phyloP scores from a whole-genome alignment of 768 basidiomycete genomes.

The Mycena filopes region DNA sequence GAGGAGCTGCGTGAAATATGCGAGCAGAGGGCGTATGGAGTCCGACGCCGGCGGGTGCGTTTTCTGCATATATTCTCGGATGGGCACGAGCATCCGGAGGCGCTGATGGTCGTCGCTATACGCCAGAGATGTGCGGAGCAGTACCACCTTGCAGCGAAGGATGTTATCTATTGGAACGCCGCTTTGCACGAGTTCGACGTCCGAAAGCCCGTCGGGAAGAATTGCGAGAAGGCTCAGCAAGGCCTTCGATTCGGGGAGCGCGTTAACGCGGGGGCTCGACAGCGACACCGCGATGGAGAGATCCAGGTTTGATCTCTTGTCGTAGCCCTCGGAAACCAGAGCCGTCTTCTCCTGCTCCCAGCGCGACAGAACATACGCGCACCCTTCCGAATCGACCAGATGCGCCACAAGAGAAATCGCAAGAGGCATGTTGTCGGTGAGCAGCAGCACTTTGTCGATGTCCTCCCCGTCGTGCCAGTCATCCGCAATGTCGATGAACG shows the following conservation, averaged over 20 bases:
- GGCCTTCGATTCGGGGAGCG: background rate
- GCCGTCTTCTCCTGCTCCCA: background rate
- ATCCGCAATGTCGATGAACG: slow-evolving; percentile 19
- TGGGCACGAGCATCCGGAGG: background rate
- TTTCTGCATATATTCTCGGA: background rate
- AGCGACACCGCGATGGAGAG: background rate
- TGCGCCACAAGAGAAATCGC: slow-evolving; percentile 14
- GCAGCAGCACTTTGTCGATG: background rate
- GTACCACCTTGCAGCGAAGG: background rate
- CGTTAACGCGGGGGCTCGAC: background rate
- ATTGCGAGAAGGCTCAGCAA: background rate
- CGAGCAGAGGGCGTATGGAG: no score
- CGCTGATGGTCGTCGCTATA: background rate
- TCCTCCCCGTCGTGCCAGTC: background rate
- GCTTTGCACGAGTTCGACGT: background rate
- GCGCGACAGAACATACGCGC: background rate
- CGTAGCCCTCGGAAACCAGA: background rate
- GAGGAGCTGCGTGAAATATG: no score
- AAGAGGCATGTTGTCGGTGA: slow-evolving; percentile 21
- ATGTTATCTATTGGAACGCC: background rate
- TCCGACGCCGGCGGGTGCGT: no score
- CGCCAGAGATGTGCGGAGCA: background rate
- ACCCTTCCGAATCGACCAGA: slow-evolving; percentile 13
- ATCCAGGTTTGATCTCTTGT: background rate
- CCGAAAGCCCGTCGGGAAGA: background rate